Conservation (phyloP, 2,329 filamentous ascomycete species). For the Ophiostoma montium region DNA sequence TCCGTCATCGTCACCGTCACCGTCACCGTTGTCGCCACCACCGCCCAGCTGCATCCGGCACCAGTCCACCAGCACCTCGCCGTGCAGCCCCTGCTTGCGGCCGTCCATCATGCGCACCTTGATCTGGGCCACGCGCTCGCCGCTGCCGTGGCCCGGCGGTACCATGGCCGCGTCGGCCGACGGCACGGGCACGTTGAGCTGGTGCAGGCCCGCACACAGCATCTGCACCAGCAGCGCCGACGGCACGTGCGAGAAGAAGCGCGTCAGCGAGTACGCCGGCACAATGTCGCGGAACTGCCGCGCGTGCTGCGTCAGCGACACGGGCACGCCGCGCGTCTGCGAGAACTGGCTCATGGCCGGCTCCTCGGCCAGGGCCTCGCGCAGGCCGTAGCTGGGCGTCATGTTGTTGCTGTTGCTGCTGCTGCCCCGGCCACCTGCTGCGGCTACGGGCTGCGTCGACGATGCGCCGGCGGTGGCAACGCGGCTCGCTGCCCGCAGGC, state of each 20-base stretch:
- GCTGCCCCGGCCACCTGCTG: no score
- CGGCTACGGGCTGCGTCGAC: conserved; percentile 42
- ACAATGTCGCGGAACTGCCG: conserved; percentile 83
- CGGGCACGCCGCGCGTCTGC: conserved; percentile 58
- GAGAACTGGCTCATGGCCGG: conserved; percentile 81
- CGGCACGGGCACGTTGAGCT: conserved; percentile 61
- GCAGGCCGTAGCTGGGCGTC: conserved; percentile 13
- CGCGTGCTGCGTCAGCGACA: conserved; percentile 79
- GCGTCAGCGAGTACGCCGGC: conserved; percentile 71
- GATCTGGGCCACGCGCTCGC: conserved; percentile 47
- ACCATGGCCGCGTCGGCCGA: conserved; percentile 27
- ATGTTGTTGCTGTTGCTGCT: no score
- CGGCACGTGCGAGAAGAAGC: conserved; percentile 79
- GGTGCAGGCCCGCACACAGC: conserved; percentile 67
- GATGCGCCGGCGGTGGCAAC: conserved; percentile 22
- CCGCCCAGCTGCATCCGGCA: not conserved
- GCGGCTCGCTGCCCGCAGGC: conserved; percentile 36
- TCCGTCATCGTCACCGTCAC: no score
- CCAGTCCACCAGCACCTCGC: conserved; percentile 56
- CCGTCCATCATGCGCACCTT: conserved; percentile 63
- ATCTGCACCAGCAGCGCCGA: conserved; percentile 63
- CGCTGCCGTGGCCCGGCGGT: conserved; percentile 15
- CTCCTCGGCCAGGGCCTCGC: conserved; percentile 65
- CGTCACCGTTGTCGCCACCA: conserved; percentile 26
- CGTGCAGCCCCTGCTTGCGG: conserved; percentile 56